Base-by-base conservation (phyloP, 179 eudicot species). In the Silene vulgaris region DNA sequence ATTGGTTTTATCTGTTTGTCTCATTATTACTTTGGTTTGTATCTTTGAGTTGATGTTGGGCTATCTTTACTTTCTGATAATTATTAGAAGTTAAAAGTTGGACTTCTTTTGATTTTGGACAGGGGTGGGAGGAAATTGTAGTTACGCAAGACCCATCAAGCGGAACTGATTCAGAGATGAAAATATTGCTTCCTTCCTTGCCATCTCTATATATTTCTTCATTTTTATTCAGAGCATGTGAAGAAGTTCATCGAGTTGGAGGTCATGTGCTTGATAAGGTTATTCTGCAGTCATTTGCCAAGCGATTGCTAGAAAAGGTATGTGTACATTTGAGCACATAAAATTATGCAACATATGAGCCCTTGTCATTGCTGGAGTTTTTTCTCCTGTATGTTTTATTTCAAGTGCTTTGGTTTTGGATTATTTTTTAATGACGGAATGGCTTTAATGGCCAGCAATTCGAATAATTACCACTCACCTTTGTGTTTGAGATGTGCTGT, bases 111-210 rank as follows among this genome's bases (percentile, higher is more conserved):
- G 8, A 11, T n/a, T 54, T 64, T 72, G 72, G 30, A 21, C 79
- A 93, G 98, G 98, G 98, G 37, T 93, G 98, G 98, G 98, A 93
- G 84, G 95, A 90, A 80, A 85, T 89, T 17, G 78, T 92, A 32
- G 90, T 89, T 71, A 93, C 88, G 88, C 93, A 91, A 84, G 97
- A 90, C 48, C 90, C 84, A 48, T 82, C 96, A 60, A 83, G 78
- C 83, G 96, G 88, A 69, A 83, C 78, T 82, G 85, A 82, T 75
- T 87, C 94, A 12, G 99, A 92, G 78, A 84, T 95, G 91, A 90
- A 89, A 78, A 89, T 95, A 82, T 87, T 85, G 26, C 99, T 95
- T 73, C 99, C 97, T 62, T 87, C 90, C 23, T 86, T 90, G 87
- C 99, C 99, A 68, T 95, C 99, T 71, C 77, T 90, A 26, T 95